These are phyloP conservation scores for Ogataea hybrid DNA, from an alignment of 1,139 yeast genomes.

Conservation along the genomic window DNA sequence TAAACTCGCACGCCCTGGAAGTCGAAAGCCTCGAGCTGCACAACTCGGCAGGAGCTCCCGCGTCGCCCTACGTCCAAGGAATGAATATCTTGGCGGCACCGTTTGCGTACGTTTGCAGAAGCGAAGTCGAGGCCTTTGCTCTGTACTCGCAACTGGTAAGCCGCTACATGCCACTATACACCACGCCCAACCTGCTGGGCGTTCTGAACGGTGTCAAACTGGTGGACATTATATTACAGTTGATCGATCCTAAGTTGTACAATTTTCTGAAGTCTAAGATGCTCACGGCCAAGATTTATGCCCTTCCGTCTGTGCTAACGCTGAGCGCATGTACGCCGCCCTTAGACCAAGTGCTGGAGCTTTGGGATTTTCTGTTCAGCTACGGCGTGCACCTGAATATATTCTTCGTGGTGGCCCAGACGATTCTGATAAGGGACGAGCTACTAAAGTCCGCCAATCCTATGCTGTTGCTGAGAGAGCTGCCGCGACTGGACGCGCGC, in stretches of 20 bases:
- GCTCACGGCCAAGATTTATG: slow-evolving; percentile 79
- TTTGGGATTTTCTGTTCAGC: slow-evolving; percentile 92
- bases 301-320: slow-evolving; percentile 85
- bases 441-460: slow-evolving; percentile 63
- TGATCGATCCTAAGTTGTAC: slow-evolving; percentile 72
- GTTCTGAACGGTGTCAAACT: slow-evolving; percentile 74
- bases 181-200: slow-evolving; percentile 76
- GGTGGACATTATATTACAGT: slow-evolving; percentile 67
- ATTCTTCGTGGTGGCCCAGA: slow-evolving; percentile 79
- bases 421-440: slow-evolving; percentile 63
- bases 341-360: slow-evolving; percentile 63
- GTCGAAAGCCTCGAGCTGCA: slow-evolving; percentile 16
- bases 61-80: slow-evolving; percentile 75
- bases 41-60: slow-evolving; percentile 3
- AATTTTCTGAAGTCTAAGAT: slow-evolving; percentile 60
- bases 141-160: slow-evolving; percentile 59
- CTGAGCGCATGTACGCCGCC: slow-evolving; percentile 92
- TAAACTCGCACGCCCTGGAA: slow-evolving; percentile 70
- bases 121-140: slow-evolving; percentile 86
- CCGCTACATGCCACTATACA: slow-evolving; percentile 71
- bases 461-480: slow-evolving; percentile 68
- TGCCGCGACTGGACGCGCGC: slow-evolving; percentile 70
- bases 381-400: slow-evolving; percentile 90
- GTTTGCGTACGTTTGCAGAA: slow-evolving; percentile 67
- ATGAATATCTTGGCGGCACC: slow-evolving; percentile 90